Evolutionary conservation across 306 rosid genomes (phyloP), one percentile per base, ranked within the genome.

Genomic region (Rosa rugosa): DNA sequence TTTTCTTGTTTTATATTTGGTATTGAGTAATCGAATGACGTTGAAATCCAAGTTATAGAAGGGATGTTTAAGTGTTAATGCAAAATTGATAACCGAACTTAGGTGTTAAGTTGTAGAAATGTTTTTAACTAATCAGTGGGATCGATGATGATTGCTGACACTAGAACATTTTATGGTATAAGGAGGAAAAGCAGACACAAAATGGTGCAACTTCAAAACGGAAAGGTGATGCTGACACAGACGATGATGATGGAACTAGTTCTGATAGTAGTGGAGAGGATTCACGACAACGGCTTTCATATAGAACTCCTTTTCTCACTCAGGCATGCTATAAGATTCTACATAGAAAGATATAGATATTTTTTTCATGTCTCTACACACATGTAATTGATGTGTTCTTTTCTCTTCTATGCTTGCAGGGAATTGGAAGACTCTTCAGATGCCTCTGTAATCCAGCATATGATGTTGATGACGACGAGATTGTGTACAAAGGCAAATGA

Each of bases 401-500:
- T 46, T 56, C 20, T 47, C 27, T 44, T 25, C 14, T 73, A 75
- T 16, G 22, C 65, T 62, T 57, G 77, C 93, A 92, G 99, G 96
- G 99, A 38, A 60, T 95, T 4, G 98, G 97, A 23, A 93, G 94
- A 79, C 93, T 95, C 72, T 95, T 95, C 89, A 91, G 93, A 85
- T 95, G 99, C 90, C 98, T 95, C 25, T 95, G 99, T 49, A 93
- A 89, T 90, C 99, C 99, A 73, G 98, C 99, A 77, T 95, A 90
- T 80, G 99, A 91, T 80, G 98, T 90, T 76, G 99, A 93, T 31
- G 99, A 95, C 16, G 98, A 95, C 18, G 99, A 95, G 78, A 88
- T 91, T 77, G 94, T 91, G 80, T 93, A 91, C 83, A 90, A 86
- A 84, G 81, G 90, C 84, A 91, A 91, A 83, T 88, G 92, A 91